Base-by-base conservation (phyloP, 495 filamentous ascomycete species). In the Hypoxylon crocopeplum region DNA sequence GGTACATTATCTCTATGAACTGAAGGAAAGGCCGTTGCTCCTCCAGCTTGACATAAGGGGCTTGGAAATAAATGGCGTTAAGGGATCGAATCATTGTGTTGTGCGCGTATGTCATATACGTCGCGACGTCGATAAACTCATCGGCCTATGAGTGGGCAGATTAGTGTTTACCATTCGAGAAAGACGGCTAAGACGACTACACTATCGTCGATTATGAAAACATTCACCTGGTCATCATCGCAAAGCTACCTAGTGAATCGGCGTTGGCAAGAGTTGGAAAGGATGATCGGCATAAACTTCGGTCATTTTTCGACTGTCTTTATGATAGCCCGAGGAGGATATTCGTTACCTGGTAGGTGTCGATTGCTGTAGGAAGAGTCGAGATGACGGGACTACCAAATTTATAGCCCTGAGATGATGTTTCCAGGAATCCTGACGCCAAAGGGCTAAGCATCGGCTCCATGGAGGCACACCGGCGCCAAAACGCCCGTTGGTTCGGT, bases 1-100 rank as follows among this genome's bases (percentile, higher is more conserved):
- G 10, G 46, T 45, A 45, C 64, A 68, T 77, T 30, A 53, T 37
- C 3, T 50, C 32, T 48, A 69, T 72, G 57, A 67, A 72, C 46
- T 68, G 71, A 51, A 75, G 49, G 55, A 82, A 81, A 37, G 61
- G 29, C 6, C 47, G 56, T 40, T 72, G 45, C 49, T 81, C 67
- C n/a, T 58, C 22, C 11, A 66, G 38, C 24, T 32, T 33, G 34
- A 76, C 56, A 46, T 76, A 62, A 0, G 69, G 73, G 0, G 76
- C 74, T 71, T 82, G 78, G 27, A 76, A 67, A 68, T 81, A 79
- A 67, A 82, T 81, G 40, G 69, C 62, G 68, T 82, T 84, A 41
- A 82, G 68, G n/a, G 66, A 66, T 34, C 77, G 78, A 58, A 75
- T 62, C 15, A 81, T 56, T 39, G 72, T 45, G 71, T 81, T 81